phyloP scores from a whole-genome alignment of 768 basidiomycete species.

The Russula sp. region DNA sequence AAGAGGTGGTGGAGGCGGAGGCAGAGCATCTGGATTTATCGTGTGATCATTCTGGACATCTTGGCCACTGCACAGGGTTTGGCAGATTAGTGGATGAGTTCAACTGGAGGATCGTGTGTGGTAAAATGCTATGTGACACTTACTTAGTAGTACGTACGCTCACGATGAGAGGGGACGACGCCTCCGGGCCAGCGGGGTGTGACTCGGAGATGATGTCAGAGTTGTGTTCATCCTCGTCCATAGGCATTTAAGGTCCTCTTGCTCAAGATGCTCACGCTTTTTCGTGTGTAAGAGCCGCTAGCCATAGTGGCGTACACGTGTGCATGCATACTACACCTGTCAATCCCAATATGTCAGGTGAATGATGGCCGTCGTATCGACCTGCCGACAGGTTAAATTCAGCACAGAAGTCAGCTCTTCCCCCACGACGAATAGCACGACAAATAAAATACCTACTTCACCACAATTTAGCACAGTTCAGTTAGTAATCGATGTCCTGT shows the following conservation, averaged over 20 bases:
- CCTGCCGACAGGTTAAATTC: too few species aligned
- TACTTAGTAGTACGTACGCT: neutral
- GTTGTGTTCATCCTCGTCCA: neutral
- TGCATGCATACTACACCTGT: too few species aligned
- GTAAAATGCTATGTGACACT: neutral
- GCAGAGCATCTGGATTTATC: too few species aligned
- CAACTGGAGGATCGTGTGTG: neutral
- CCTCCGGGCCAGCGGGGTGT: neutral
- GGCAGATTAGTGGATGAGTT: neutral
- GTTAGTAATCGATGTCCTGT: too few species aligned
- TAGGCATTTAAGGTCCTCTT: neutral
- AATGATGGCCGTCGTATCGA: too few species aligned
- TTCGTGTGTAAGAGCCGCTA: neutral
- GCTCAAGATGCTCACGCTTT: neutral
- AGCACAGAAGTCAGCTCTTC: too few species aligned
- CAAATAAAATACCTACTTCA: too few species aligned
- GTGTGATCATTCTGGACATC: too few species aligned
- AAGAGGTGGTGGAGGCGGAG: too few species aligned
- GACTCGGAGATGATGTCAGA: neutral
- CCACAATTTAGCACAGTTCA: too few species aligned
- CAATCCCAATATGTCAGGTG: too few species aligned
- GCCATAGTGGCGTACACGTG: neutral
- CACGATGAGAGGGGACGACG: neutral
- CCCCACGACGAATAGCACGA: too few species aligned
- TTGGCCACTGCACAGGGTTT: neutral